Evolutionary conservation across 371 early-diverging fungal genomes (phyloP), one percentile per base, ranked within the genome.

Genomic region (Mortierella sp.): DNA sequence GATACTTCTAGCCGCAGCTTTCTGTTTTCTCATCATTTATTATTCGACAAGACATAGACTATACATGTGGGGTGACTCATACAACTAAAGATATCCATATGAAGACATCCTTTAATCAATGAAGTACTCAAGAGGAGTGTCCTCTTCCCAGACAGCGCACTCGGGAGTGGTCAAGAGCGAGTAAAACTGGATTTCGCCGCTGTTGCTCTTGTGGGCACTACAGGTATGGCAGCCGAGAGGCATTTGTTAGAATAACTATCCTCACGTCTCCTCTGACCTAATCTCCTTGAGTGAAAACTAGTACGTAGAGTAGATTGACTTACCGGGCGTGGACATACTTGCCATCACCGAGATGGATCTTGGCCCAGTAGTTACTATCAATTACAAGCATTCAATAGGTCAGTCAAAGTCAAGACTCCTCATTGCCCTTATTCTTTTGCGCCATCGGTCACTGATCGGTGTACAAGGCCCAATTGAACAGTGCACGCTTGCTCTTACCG

Each of bases 241-340:
- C 22, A 33, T 32, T 2, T 36, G 38, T 45, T 15, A 61, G 57
- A 38, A 57, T 11, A 4, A 32, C 52, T n/a, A 52, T 19, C 52
- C 19, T 43, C 43, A 43, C 10, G 43, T 36, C 36, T 43, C 43
- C 43, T 10, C 8, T 43, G 15, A 15, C 43, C 43, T 43, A 15
- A 43, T 43, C 10, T 10, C 3, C 0, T n/a, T 8, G n/a, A n/a
- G 16, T 50, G 50, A 50, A 11, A 50, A n/a, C 50, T 16, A 55
- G 32, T 28, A 28, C 28, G 55, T 6, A 15, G 16, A 38, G 60
- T 22, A 4, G 55, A 13, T 28, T n/a, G 22, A 52, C 68, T 81
- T 84, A 87, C 87, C 86, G 84, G 57, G 80, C 87, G 67, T 87
- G 88, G 52, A 88, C 78, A 48, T 74, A 88, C 65, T 86, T 86